phyloP scores from a whole-genome alignment of 768 basidiomycete genomes.

The Pholiota microspora region DNA sequence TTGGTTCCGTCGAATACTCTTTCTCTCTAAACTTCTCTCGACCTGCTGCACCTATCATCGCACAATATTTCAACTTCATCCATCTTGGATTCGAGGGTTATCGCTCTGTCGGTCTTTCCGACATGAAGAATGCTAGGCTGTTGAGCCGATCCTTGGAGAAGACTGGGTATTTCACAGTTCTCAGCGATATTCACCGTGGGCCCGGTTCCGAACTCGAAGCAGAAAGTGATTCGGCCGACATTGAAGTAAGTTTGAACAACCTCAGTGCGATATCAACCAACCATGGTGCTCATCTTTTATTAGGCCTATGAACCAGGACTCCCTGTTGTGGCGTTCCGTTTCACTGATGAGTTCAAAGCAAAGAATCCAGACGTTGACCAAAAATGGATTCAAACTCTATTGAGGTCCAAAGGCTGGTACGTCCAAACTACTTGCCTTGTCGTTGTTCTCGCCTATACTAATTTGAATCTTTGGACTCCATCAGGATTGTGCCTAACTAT shows the following conservation, averaged over 20 bases:
- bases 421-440: no score
- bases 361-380: slow-evolving; percentile 59
- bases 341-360: slow-evolving; percentile 55
- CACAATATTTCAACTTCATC: slow-evolving; percentile 63
- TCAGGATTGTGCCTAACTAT: slow-evolving; percentile 52
- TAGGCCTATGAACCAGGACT: slow-evolving; percentile 55
- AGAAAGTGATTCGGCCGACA: slow-evolving; percentile 45
- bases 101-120: slow-evolving; percentile 43
- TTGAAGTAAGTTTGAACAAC: slow-evolving; percentile 44
- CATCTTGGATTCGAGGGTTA: slow-evolving; percentile 62
- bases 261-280: slow-evolving; percentile 13
- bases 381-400: slow-evolving; percentile 53
- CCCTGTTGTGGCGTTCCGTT: slow-evolving; percentile 66
- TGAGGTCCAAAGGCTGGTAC: slow-evolving; percentile 56
- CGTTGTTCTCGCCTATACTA: neutral
- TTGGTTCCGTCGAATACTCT: slow-evolving; percentile 69
- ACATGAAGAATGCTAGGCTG: slow-evolving; percentile 61
- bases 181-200: slow-evolving; percentile 56
- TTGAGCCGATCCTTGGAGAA: slow-evolving; percentile 61
- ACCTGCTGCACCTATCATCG: slow-evolving; percentile 61
- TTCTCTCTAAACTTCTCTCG: slow-evolving; percentile 66
- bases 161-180: slow-evolving; percentile 49
- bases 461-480: neutral
- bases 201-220: slow-evolving; percentile 29
- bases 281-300: slow-evolving; percentile 8